Evolutionary conservation across 179 eudicot genomes (phyloP), one percentile per base, ranked within the genome.

Genomic region (Sideroxylon spinosum): DNA sequence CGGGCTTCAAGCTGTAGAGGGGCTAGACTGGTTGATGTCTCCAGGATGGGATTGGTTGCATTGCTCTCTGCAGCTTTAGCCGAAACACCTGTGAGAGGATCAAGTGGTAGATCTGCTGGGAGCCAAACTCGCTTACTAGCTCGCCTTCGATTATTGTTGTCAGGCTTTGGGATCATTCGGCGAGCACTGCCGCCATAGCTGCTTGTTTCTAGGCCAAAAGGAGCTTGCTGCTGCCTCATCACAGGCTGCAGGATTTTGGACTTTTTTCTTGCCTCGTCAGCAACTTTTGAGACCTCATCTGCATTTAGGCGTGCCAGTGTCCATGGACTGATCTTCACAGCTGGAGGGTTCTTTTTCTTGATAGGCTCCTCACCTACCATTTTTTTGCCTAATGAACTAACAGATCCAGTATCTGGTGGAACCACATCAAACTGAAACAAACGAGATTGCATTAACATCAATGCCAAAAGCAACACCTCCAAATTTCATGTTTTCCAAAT

Each of bases 261-360:
- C 81, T 89, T 95, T 79, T 90, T 95, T 78, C 97, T 90, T 44
- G 99, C 99, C 82, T 95, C 98, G 1, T 94, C 94, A 68, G 99
- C 98, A 56, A 87, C 97, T 85, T 88, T 94, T 7, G 99, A 92
- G 25, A 95, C 97, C 65, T 95, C 97, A 56, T 92, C 97, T 28
- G 99, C 90, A 55, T 95, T 95, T 73, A 95, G 76, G 53, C 99
- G 96, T 16, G 99, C 97, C 37, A 95, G 80, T 20, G 98, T 81
- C 99, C 99, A 95, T 7, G 99, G 99, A 66, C 98, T 95, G 75
- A 95, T 95, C 84, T 94, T 95, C 52, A 93, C 99, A 20, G 91
- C 74, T 23, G 92, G 87, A 9, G 90, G 85, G 66, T 85, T 93
- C 88, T 90, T 96, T 74, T 89, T 96, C 92, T 88, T 96, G 67